Evolutionary conservation across 495 filamentous ascomycete genomes (phyloP).

Genomic region (Trichodelitschia bisporula): DNA sequence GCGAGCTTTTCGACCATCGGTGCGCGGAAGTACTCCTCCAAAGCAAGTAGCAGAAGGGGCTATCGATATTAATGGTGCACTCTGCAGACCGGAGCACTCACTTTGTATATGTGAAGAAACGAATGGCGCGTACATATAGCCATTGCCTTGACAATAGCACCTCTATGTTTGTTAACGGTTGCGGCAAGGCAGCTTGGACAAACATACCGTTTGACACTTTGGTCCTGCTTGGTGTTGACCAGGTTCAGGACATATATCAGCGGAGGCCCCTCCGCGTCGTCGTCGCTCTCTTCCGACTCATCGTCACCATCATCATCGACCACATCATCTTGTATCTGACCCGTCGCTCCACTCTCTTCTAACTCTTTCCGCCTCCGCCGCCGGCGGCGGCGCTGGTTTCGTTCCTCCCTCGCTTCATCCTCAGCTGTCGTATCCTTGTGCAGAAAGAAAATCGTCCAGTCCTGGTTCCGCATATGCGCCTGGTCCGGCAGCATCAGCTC

Average conservation of each 20-base stretch:
- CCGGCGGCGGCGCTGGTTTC: slow-evolving; percentile 24
- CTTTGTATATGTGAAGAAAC: slow-evolving; percentile 98
- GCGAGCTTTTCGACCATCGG: slow-evolving; percentile 78
- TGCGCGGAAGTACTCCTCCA: slow-evolving; percentile 93
- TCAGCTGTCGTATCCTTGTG: slow-evolving; percentile 83
- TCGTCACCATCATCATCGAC: slow-evolving; percentile 28
- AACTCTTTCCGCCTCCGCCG: slow-evolving; percentile 15
- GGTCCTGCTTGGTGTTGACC: slow-evolving; percentile 94
- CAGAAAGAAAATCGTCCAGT: slow-evolving; percentile 98
- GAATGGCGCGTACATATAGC: slow-evolving; percentile 97
- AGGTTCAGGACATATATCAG: slow-evolving; percentile 93
- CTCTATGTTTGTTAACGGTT: slow-evolving; percentile 25
- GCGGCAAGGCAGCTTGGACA: no score
- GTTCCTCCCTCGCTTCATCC: slow-evolving; percentile 28
- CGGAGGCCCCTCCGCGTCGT: slow-evolving; percentile 48
- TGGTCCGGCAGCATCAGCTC: slow-evolving; percentile 98
- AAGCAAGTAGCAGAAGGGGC: slow-evolving; percentile 78
- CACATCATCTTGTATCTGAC: slow-evolving; percentile 3
- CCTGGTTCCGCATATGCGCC: slow-evolving; percentile 79
- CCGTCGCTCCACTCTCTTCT: slow-evolving; percentile 5
- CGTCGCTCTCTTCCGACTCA: slow-evolving; percentile 28
- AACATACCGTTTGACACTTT: slow-evolving; percentile 50
- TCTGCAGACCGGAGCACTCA: slow-evolving; percentile 10
- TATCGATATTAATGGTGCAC: slow-evolving; percentile 14
- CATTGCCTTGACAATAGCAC: slow-evolving; percentile 94